phyloP scores from a whole-genome alignment of 371 early-diverging fungal genomes.

The Syncephalis fuscata region DNA sequence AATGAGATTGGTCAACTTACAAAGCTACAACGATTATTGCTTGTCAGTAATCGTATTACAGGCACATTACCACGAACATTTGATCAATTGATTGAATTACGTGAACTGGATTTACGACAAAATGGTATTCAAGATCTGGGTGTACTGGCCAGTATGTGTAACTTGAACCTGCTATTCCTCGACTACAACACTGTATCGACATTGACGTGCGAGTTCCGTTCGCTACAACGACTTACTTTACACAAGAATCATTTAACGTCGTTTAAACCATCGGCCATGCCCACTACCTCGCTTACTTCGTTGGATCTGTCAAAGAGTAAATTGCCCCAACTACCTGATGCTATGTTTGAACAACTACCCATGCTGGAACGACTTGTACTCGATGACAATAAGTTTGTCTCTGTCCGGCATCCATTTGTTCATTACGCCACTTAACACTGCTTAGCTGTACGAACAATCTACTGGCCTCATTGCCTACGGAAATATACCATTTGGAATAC shows the following conservation, averaged over 20 bases:
- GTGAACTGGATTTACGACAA: conserved; percentile 57
- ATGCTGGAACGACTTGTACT: conserved; percentile 37
- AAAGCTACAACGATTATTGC: conserved; percentile 37
- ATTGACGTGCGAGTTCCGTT: conserved; percentile 17
- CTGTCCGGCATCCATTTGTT: conserved; percentile 43
- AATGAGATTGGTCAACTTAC: conserved; percentile 48
- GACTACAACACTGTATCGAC: conserved; percentile 48
- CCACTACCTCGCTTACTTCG: conserved; percentile 15
- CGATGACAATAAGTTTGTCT: conserved; percentile 56
- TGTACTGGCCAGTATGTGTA: conserved; percentile 30
- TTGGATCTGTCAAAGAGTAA: conserved; percentile 54
- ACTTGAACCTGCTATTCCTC: conserved; percentile 37
- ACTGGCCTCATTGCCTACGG: conserved; percentile 37
- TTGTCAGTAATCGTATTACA: conserved; percentile 54
- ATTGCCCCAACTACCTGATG: conserved; percentile 42
- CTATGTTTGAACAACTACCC: conserved; percentile 31
- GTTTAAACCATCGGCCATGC: conserved; percentile 9
- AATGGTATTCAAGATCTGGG: conserved; percentile 50
- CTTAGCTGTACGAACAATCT: conserved; percentile 54
- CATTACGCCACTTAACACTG: conserved; percentile 24
- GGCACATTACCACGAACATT: conserved; percentile 50
- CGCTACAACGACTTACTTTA: conserved; percentile 21
- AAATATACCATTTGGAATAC: conserved; percentile 31
- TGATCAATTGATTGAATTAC: conserved; percentile 35
- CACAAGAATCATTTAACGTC: conserved; percentile 38